A percentile compares a stretch with the other conserved stretches of the same genome.
Evolutionary conservation across 257 asterid genomes (phyloP).

Genomic region (Leonotis leonurus): DNA sequence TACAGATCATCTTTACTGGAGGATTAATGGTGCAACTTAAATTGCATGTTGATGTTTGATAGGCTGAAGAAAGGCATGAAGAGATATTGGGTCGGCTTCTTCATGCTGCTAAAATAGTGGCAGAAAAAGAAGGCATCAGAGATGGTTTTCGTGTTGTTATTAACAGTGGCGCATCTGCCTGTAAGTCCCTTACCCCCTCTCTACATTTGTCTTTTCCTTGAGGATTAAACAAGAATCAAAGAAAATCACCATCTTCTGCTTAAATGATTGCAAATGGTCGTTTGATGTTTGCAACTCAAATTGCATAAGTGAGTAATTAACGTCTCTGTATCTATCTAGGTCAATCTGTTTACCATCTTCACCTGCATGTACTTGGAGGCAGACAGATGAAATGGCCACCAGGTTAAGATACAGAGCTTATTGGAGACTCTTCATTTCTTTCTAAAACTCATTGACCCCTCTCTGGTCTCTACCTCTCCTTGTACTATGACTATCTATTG

Average conservation of each 20-base stretch:
- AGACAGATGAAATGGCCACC: conserved; percentile 99
- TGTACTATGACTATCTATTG: not conserved
- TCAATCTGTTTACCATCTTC: conserved; percentile 97
- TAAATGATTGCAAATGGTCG: not conserved
- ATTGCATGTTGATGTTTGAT: conserved; percentile 18
- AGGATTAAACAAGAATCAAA: not conserved
- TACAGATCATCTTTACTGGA: not conserved
- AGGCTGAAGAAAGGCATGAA: conserved; percentile 80
- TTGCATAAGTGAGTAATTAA: not conserved
- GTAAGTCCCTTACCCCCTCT: conserved; percentile 31
- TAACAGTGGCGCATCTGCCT: conserved; percentile 76
- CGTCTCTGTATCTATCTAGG: conserved; percentile 31
- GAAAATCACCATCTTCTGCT: not conserved
- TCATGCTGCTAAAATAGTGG: conserved; percentile 81
- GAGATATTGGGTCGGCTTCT: conserved; percentile 87
- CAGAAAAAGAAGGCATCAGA: conserved; percentile 76
- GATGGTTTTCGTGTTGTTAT: conserved; percentile 95
- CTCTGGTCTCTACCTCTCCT: not conserved
- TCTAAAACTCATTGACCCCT: not conserved
- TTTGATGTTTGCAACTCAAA: not conserved
- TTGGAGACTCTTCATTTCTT: not conserved
- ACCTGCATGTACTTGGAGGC: conserved; percentile 83
- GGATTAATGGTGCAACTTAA: not conserved
- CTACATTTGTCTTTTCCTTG: not conserved
- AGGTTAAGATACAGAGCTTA: conserved; percentile 39